A percentile compares a stretch with the other conserved stretches of the same genome.
Evolutionary conservation across 495 filamentous ascomycete genomes (phyloP).

Genomic region (Entonaema liquescens): DNA sequence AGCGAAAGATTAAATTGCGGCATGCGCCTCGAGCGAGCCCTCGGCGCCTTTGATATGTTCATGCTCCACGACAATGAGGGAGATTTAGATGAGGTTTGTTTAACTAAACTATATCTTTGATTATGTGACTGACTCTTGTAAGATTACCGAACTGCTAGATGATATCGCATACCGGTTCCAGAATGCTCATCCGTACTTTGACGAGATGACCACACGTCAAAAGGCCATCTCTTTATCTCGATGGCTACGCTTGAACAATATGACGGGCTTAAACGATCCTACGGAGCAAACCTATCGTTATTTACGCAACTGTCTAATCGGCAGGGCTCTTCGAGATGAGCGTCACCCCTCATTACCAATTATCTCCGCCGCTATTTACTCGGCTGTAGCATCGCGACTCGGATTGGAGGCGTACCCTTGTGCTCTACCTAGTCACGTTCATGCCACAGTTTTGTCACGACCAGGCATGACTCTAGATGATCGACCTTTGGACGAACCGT

Average conservation of each 20-base stretch:
- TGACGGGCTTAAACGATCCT: slow-evolving; percentile 69
- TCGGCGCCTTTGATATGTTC: slow-evolving; percentile 89
- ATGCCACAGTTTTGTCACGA: slow-evolving; percentile 72
- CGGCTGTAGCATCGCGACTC: slow-evolving; percentile 58
- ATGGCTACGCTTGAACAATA: slow-evolving; percentile 70
- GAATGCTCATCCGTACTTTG: slow-evolving; percentile 57
- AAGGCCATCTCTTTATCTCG: slow-evolving; percentile 72
- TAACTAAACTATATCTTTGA: not conserved
- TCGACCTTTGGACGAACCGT: slow-evolving; percentile 33
- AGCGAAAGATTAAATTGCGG: slow-evolving; percentile 44
- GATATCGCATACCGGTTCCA: slow-evolving; percentile 64
- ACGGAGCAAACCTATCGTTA: slow-evolving; percentile 72
- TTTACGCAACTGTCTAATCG: slow-evolving; percentile 85
- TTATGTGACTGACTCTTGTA: slow-evolving; percentile 2
- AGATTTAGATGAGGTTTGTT: slow-evolving; percentile 75
- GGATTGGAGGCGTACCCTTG: slow-evolving; percentile 77
- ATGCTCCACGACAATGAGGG: slow-evolving; percentile 73
- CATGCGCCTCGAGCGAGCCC: slow-evolving; percentile 72
- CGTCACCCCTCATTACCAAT: slow-evolving; percentile 79
- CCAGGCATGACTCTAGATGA: slow-evolving; percentile 71
- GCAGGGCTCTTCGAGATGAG: slow-evolving; percentile 73
- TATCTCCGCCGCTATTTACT: slow-evolving; percentile 71
- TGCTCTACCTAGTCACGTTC: slow-evolving; percentile 81
- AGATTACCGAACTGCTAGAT: slow-evolving; percentile 72
- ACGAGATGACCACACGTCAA: slow-evolving; percentile 63